Evolutionary conservation across 1,284 basidiomycete genomes (phyloP).

Genomic region (Cutaneotrichosporon mucoides): DNA sequence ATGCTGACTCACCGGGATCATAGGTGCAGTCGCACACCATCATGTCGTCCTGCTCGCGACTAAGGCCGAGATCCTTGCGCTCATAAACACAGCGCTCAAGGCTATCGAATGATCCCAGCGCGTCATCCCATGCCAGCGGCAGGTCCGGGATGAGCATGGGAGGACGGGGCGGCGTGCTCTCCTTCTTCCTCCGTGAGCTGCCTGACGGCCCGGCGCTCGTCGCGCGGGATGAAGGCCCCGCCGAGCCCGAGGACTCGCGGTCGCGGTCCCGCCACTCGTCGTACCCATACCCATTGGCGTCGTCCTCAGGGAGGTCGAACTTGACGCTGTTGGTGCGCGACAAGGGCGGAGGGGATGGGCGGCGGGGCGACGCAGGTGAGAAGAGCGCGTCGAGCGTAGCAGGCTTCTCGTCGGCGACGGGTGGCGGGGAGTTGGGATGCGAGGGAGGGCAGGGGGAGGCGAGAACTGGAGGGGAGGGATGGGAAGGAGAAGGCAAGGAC

Average conservation of each 20-base stretch:
- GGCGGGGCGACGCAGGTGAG: conserved; percentile 1
- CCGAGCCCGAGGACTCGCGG: neutral
- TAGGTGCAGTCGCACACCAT: conserved; percentile 85
- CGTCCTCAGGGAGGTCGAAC: neutral
- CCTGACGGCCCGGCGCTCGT: neutral
- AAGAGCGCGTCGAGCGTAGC: conserved; percentile 1
- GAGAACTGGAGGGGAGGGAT: neutral
- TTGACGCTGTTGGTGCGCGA: neutral
- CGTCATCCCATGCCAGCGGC: conserved; percentile 68
- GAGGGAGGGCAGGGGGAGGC: neutral
- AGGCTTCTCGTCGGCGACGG: neutral
- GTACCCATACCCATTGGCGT: neutral
- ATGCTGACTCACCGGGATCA: conserved; percentile 64
- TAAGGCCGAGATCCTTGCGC: conserved; percentile 77
- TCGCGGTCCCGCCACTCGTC: neutral
- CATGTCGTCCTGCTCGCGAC: conserved; percentile 81
- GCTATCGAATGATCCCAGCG: conserved; percentile 68
- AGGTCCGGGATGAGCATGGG: conserved; percentile 66
- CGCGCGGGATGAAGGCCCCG: neutral
- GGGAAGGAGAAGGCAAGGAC: neutral
- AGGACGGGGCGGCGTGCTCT: conserved; percentile 1
- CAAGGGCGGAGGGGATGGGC: neutral
- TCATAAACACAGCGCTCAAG: conserved; percentile 81
- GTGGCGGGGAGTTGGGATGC: neutral
- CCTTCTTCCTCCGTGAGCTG: neutral